Evolutionary conservation across 2,329 filamentous ascomycete genomes (phyloP).

Genomic region (Diaporthe sp.): DNA sequence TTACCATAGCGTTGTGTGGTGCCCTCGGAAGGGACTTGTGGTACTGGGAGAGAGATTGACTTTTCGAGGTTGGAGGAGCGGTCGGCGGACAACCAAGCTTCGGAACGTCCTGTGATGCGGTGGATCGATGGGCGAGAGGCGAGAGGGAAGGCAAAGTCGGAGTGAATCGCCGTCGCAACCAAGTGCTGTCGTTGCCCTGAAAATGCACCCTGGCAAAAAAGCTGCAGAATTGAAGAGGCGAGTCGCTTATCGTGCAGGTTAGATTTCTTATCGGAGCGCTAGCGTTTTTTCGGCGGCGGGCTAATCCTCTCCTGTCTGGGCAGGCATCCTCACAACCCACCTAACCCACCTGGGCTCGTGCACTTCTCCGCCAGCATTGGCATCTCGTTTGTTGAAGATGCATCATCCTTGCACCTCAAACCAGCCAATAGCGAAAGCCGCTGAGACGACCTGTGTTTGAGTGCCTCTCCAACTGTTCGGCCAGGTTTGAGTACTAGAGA

Average conservation of each 20-base stretch:
- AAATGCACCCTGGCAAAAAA: background rate
- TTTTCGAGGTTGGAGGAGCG: background rate
- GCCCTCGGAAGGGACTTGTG: conserved; percentile 40
- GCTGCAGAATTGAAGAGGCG: conserved; percentile 15
- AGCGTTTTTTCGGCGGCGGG: background rate
- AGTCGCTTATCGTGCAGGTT: conserved; percentile 35
- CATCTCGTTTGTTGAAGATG: too few relatives aligned
- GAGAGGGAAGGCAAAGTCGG: background rate
- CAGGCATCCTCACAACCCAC: too few relatives aligned
- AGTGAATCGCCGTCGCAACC: background rate
- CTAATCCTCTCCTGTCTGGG: background rate
- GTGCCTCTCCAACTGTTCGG: too few relatives aligned
- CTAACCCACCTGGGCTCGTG: too few relatives aligned
- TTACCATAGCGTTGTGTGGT: conserved; percentile 37
- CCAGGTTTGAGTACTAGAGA: too few relatives aligned
- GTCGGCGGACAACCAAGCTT: background rate
- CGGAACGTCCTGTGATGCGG: background rate
- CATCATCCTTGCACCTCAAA: too few relatives aligned
- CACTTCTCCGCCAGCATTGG: too few relatives aligned
- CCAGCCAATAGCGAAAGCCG: too few relatives aligned
- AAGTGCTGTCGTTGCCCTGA: background rate
- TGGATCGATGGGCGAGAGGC: background rate
- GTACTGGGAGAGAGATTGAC: background rate
- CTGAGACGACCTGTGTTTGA: too few relatives aligned
- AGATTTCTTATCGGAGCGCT: conserved; percentile 16